Percentiles rank a stretch among this genome's conserved stretches.
Conservation (phyloP, 306 rosid species). For the Begonia fuchsioides region DNA sequence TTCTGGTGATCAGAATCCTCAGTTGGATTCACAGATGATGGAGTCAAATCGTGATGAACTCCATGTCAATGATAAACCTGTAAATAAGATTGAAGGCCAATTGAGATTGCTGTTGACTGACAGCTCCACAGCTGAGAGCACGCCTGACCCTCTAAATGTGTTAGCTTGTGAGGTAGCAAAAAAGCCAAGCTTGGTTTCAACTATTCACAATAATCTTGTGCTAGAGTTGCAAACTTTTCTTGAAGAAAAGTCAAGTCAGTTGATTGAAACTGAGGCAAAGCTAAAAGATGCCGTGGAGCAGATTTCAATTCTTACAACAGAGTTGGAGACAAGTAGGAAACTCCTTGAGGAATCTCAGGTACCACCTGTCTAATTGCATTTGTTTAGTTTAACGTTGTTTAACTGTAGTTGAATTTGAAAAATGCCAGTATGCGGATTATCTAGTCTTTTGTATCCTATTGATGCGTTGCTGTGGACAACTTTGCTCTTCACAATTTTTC, state of each 20-base stretch:
- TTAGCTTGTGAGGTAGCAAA: conserved; percentile 36
- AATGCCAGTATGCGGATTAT: too few relatives aligned
- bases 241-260: conserved; percentile 48
- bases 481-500: too few relatives aligned
- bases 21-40: conserved; percentile 75
- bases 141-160: conserved; percentile 43
- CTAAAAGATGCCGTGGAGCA: conserved; percentile 62
- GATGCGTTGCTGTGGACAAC: too few relatives aligned
- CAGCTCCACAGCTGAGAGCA: conserved; percentile 97
- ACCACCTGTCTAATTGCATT: neutral
- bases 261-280: conserved; percentile 52
- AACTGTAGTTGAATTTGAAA: too few relatives aligned
- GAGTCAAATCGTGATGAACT: conserved; percentile 67
- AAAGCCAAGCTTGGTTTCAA: conserved; percentile 39
- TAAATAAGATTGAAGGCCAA: conserved; percentile 7
- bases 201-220: conserved; percentile 28
- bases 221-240: conserved; percentile 58
- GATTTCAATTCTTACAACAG: conserved; percentile 46
- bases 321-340: conserved; percentile 57
- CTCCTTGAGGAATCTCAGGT: conserved; percentile 99
- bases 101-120: conserved; percentile 47
- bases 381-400: too few relatives aligned
- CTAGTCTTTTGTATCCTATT: too few relatives aligned
- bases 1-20: conserved; percentile 55
- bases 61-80: conserved; percentile 38